Evolutionary conservation across 208 protist species (phyloP), one percentile per base, ranked within the genome.

Genomic region (Trichomonas gallinae): DNA sequence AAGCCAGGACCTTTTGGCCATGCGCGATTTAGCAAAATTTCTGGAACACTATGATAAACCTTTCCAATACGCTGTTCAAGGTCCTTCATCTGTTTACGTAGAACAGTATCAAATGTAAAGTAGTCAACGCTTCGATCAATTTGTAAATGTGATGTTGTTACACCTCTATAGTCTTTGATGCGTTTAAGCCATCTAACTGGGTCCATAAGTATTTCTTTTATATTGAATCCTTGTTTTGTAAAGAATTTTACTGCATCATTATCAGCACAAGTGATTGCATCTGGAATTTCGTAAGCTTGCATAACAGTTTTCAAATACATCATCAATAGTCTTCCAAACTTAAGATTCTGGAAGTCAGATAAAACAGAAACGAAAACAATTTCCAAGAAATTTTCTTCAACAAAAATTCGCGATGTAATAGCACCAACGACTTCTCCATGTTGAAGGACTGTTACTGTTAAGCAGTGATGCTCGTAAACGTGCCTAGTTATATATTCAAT

Each of bases 101-200:
- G 96, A 85, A 98, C 97, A 9, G 40, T 3, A 1, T 96, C 96
- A 63, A 98, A 97, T 38, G 97, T 96, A 23, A 98, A 91, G 63
- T 98, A 98, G 96, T 98, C 63, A 58, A 98, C 97, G n/a, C 97
- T 46, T 21, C 91, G 96, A 85, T 98, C 96, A 63, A 98, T 97
- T 0, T 97, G 63, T 96, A 98, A 98, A 63, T 98, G 97, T 98
- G 98, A 98, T 21, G 98, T 48, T 6, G 97, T 98, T 36, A 97
- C 98, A 51, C 98, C 98, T 36, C 98, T 98, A 96, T 99, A 99
- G 58, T 98, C 98, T 96, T 99, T 99, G 96, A 99, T 98, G 89
- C 98, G 98, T 8, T 98, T 98, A 31, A 97, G 96, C 98, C 98
- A 99, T 17, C 97, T 96, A 34, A 97, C 96, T 49, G 87, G 87